Percentiles rank a stretch among this genome's conserved stretches.
Conservation (phyloP, 768 basidiomycete genomes). For the Leccinellum rugosiceps region DNA sequence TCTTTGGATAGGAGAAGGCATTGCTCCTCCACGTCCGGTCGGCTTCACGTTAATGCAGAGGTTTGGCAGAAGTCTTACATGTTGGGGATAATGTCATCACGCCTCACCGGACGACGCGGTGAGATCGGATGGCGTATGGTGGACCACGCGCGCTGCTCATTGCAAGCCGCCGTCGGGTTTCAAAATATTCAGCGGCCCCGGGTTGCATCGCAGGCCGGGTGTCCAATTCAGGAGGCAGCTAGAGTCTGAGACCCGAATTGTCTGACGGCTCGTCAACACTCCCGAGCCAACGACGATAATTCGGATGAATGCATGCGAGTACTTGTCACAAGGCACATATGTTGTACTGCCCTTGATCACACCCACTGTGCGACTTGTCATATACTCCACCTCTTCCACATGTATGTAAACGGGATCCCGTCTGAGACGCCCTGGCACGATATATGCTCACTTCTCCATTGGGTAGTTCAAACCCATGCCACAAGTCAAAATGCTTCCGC, state of each 20-base stretch:
- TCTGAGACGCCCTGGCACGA: neutral
- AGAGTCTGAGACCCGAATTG: neutral
- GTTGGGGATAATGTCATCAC: conserved; percentile 6
- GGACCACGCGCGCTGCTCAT: neutral
- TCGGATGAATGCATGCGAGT: neutral
- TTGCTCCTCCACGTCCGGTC: neutral
- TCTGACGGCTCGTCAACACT: neutral
- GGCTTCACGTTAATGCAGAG: neutral
- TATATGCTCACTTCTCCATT: neutral
- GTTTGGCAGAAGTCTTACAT: conserved; percentile 5
- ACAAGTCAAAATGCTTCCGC: neutral
- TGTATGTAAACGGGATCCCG: neutral
- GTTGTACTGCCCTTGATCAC: neutral
- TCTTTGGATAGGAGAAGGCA: neutral
- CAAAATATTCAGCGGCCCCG: neutral
- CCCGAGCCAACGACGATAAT: neutral
- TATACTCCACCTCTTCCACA: neutral
- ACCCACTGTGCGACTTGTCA: neutral
- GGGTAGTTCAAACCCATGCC: neutral
- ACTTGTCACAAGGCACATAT: neutral
- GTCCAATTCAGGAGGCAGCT: neutral
- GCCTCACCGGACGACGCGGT: conserved; percentile 6
- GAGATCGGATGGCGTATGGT: neutral
- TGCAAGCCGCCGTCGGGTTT: neutral
- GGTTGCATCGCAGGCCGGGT: neutral